phyloP scores from a whole-genome alignment of 129 eudicot species.

The Cynara cardunculus region DNA sequence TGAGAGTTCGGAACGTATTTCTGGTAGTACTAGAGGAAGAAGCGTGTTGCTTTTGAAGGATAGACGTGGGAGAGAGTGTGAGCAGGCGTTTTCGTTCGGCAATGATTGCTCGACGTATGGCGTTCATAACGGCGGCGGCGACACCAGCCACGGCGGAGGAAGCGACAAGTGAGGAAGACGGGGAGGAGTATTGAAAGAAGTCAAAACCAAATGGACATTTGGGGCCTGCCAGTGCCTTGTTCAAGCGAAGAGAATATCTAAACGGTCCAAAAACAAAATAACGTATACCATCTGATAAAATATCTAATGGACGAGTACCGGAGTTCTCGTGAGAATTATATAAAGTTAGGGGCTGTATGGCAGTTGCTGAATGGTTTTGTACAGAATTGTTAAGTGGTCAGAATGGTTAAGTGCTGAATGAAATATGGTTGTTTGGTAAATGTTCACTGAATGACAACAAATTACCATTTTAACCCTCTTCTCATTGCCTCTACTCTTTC shows the following conservation, averaged over 20 bases:
- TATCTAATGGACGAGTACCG: too few relatives aligned
- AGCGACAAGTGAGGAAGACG: not conserved
- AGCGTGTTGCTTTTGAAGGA: conserved; percentile 18
- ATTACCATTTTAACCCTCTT: too few relatives aligned
- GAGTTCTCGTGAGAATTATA: too few relatives aligned
- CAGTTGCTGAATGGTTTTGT: too few relatives aligned
- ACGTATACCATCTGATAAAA: too few relatives aligned
- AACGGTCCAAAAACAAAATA: not conserved
- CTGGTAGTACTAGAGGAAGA: conserved; percentile 12
- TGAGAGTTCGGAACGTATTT: conserved; percentile 4
- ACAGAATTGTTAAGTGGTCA: too few relatives aligned
- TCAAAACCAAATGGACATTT: not conserved
- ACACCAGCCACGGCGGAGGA: conserved; percentile 4
- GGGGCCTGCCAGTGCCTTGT: not conserved
- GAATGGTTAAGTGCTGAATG: too few relatives aligned
- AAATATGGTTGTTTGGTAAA: too few relatives aligned
- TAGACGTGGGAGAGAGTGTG: conserved; percentile 17
- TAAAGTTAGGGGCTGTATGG: too few relatives aligned
- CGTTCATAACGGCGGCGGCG: conserved; percentile 32
- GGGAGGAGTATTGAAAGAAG: not conserved
- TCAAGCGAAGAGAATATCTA: not conserved
- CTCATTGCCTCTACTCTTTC: too few relatives aligned
- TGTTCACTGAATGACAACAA: too few relatives aligned
- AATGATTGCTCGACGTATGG: conserved; percentile 34
- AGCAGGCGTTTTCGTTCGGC: conserved; percentile 27